Conservation (phyloP, 83 land plant genomes). For the Thuja plicata region DNA sequence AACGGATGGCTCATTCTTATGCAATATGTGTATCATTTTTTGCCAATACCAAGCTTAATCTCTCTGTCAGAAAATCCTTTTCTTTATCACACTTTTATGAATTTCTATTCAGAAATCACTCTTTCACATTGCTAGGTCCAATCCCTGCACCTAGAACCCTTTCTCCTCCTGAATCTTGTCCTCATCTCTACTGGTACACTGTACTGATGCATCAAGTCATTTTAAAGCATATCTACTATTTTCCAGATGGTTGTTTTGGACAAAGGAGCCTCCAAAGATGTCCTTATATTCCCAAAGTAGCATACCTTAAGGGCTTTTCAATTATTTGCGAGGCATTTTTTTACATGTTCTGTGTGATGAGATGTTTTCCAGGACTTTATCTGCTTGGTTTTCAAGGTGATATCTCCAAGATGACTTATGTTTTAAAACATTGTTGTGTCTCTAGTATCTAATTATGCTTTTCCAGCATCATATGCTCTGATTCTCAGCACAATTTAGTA, state of each 20-base stretch:
- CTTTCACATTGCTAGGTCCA: neutral
- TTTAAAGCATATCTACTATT: neutral
- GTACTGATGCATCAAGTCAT: neutral
- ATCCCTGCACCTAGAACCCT: neutral
- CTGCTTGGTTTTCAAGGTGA: neutral
- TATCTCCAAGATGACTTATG: neutral
- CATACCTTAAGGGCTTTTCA: neutral
- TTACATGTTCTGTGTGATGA: neutral
- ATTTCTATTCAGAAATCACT: neutral
- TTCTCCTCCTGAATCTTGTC: neutral
- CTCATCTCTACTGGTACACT: neutral
- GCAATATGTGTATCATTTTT: neutral
- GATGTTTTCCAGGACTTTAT: neutral
- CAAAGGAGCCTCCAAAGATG: neutral
- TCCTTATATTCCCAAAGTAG: neutral
- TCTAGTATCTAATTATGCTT: neutral
- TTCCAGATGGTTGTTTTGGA: neutral
- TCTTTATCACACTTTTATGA: neutral
- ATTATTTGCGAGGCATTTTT: neutral
- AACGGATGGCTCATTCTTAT: neutral
- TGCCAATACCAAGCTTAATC: neutral
- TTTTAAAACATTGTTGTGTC: neutral
- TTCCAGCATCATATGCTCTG: neutral
- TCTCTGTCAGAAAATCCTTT: neutral
- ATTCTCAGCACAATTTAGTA: neutral